A percentile compares a stretch with the other conserved stretches of the same genome.
phyloP scores from a whole-genome alignment of 2,329 filamentous ascomycete genomes.

The Elsinoe batatas region DNA sequence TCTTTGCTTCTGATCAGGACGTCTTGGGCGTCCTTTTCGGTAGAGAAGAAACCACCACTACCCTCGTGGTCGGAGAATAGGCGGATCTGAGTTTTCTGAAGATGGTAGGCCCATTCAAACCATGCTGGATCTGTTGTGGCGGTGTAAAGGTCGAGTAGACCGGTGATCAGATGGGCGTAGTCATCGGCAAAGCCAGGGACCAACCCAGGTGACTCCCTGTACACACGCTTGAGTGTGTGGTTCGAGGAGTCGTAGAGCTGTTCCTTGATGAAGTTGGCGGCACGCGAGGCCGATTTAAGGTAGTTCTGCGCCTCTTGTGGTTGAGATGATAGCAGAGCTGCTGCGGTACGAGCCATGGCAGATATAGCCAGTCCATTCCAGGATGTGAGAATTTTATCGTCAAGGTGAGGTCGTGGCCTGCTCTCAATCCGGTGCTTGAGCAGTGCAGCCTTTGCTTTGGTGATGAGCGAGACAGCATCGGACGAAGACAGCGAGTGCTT shows the following conservation, averaged over 20 bases:
- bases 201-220: slow-evolving; percentile 55
- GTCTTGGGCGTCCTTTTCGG: slow-evolving; percentile 51
- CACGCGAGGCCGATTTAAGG: slow-evolving; percentile 54
- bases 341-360: slow-evolving; percentile 65
- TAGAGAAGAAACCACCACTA: slow-evolving; percentile 61
- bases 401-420: slow-evolving; percentile 65
- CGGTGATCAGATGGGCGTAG: slow-evolving; percentile 80
- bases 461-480: slow-evolving; percentile 59
- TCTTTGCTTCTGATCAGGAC: slow-evolving; percentile 83
- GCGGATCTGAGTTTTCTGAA: slow-evolving; percentile 67
- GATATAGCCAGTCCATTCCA: slow-evolving; percentile 87
- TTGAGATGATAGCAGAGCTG: slow-evolving; percentile 51
- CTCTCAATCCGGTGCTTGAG: slow-evolving; percentile 62
- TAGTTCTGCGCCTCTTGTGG: slow-evolving; percentile 44
- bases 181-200: slow-evolving; percentile 80
- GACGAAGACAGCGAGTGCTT: slow-evolving; percentile 64
- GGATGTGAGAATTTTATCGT: slow-evolving; percentile 77
- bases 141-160: slow-evolving; percentile 75
- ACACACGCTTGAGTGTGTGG: slow-evolving; percentile 62
- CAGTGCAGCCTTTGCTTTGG: slow-evolving; percentile 57
- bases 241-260: slow-evolving; percentile 60
- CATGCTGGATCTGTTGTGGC: slow-evolving; percentile 66
- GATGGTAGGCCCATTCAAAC: slow-evolving; percentile 67
- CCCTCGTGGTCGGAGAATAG: slow-evolving; percentile 63
- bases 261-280: slow-evolving; percentile 61